These are phyloP conservation scores for Ophiocordyceps camponoti-leonardi DNA, from an alignment of 2,329 filamentous ascomycete species.

Conservation along the genomic window DNA sequence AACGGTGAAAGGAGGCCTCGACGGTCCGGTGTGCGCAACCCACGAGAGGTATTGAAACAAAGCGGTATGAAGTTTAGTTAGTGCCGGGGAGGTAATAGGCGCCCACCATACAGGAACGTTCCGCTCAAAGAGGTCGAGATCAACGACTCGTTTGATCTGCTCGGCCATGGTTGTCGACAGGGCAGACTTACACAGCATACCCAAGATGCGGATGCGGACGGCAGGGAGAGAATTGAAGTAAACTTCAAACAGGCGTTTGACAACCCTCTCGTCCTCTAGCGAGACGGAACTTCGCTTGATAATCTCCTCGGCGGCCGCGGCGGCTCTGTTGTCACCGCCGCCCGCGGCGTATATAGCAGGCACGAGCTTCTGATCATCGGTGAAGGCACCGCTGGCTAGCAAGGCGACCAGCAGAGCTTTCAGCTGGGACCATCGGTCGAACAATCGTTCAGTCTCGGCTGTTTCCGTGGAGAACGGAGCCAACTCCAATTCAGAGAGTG, in stretches of 20 bases:
- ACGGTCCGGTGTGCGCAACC: slow-evolving; percentile 57
- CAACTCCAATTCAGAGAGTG: slow-evolving; percentile 12
- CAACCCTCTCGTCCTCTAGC: slow-evolving; percentile 48
- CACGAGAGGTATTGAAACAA: slow-evolving; percentile 79
- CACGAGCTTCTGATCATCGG: slow-evolving; percentile 65
- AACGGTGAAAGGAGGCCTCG: slow-evolving; percentile 41
- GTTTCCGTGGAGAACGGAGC: slow-evolving; percentile 13
- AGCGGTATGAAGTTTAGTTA: slow-evolving; percentile 61
- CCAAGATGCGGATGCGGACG: slow-evolving; percentile 62
- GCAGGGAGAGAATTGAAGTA: slow-evolving; percentile 59
- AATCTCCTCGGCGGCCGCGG: slow-evolving; percentile 74
- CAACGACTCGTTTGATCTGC: slow-evolving; percentile 54
- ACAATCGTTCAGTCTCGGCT: slow-evolving; percentile 46
- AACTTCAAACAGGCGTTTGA: slow-evolving; percentile 51
- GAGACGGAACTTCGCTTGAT: slow-evolving; percentile 64
- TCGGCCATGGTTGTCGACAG: slow-evolving; percentile 52
- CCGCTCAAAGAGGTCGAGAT: slow-evolving; percentile 35
- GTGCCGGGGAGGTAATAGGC: slow-evolving; percentile 47
- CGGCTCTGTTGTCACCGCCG: slow-evolving; percentile 64
- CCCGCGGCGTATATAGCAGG: slow-evolving; percentile 71
- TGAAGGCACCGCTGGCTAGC: slow-evolving; percentile 72
- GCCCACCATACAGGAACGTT: slow-evolving; percentile 5
- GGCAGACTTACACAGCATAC: slow-evolving; percentile 59
- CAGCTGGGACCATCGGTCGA: slow-evolving; percentile 22
- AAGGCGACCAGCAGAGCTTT: slow-evolving; percentile 48